Percentiles rank a stretch among this genome's conserved stretches.
phyloP scores from a whole-genome alignment of 352 stramenopile species.

The Pythium apleroticum region DNA sequence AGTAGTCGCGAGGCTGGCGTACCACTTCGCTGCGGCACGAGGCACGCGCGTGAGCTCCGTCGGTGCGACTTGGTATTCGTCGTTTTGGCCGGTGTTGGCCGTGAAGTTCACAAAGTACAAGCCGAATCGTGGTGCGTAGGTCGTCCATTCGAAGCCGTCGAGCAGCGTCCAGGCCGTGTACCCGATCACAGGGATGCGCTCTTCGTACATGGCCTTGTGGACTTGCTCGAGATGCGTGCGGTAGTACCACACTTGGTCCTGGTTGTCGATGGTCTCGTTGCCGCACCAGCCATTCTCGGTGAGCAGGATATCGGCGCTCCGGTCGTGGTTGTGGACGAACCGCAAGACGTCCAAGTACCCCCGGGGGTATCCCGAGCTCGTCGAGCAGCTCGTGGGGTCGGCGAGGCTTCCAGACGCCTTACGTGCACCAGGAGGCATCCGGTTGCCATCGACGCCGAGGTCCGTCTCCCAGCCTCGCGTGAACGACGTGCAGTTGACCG shows the following conservation, averaged over 20 bases:
- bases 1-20: slow-evolving; percentile 34
- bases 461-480: slow-evolving; percentile 40
- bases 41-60: slow-evolving; percentile 36
- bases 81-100: slow-evolving; percentile 26
- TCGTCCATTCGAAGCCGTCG: slow-evolving; percentile 94
- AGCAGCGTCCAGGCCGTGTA: slow-evolving; percentile 93
- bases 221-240: slow-evolving; percentile 53
- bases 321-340: slow-evolving; percentile 44
- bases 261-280: slow-evolving; percentile 50
- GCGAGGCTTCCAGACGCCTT: slow-evolving; percentile 33
- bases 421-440: slow-evolving; percentile 54
- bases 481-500: slow-evolving; percentile 34
- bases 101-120: slow-evolving; percentile 61
- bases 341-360: slow-evolving; percentile 53
- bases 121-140: slow-evolving; percentile 51
- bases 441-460: slow-evolving; percentile 47
- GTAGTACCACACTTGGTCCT: slow-evolving; percentile 63
- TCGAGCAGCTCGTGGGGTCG: slow-evolving; percentile 36
- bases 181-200: slow-evolving; percentile 70
- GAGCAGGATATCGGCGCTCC: slow-evolving; percentile 44
- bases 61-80: slow-evolving; percentile 27
- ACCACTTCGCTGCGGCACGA: slow-evolving; percentile 55
- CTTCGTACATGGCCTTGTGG: slow-evolving; percentile 46
- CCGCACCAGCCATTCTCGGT: slow-evolving; percentile 68
- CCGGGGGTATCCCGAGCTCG: slow-evolving; percentile 46